These are phyloP conservation scores for Aspergillus versicolor DNA, from an alignment of 2,329 filamentous ascomycete species.

Conservation along the genomic window DNA sequence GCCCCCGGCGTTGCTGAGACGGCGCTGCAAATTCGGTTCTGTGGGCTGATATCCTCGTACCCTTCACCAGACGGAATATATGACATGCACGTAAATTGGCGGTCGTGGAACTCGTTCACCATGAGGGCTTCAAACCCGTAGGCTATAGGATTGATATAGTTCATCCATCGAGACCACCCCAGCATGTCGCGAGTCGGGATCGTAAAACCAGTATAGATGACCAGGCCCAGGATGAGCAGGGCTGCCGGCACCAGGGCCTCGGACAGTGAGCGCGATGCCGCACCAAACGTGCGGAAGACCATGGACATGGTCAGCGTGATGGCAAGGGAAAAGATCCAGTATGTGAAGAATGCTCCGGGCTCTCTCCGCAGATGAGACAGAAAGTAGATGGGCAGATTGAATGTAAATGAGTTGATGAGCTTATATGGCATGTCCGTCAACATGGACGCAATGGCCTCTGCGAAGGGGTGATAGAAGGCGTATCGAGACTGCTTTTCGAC, in stretches of 20 bases:
- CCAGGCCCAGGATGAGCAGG: constrained; percentile 40
- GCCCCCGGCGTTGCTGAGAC: constrained; percentile 58
- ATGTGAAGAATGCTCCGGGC: constrained; percentile 79
- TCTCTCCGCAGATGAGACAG: constrained; percentile 77
- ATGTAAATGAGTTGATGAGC: constrained; percentile 67
- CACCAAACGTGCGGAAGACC: constrained; percentile 72
- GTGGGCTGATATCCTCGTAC: constrained; percentile 33
- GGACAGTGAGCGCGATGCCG: constrained; percentile 63
- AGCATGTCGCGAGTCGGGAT: constrained; percentile 60
- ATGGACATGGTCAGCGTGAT: constrained; percentile 78
- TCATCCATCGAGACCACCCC: constrained; percentile 76
- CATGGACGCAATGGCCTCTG: constrained; percentile 83
- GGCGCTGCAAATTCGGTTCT: constrained; percentile 54
- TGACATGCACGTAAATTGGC: constrained; percentile 53
- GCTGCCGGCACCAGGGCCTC: constrained; percentile 55
- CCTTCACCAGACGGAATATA: constrained; percentile 37
- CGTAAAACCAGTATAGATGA: constrained; percentile 48
- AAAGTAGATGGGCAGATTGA: constrained; percentile 83
- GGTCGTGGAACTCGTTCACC: constrained; percentile 73
- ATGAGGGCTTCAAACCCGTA: constrained; percentile 79
- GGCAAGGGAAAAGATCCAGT: constrained; percentile 71
- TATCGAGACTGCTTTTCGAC: constrained; percentile 88
- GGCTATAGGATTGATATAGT: constrained; percentile 71
- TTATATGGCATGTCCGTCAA: constrained; percentile 83
- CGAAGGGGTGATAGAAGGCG: constrained; percentile 83